These are phyloP conservation scores for Taiozyma onychis DNA, from an alignment of 1,139 yeast species.

Conservation along the genomic window DNA sequence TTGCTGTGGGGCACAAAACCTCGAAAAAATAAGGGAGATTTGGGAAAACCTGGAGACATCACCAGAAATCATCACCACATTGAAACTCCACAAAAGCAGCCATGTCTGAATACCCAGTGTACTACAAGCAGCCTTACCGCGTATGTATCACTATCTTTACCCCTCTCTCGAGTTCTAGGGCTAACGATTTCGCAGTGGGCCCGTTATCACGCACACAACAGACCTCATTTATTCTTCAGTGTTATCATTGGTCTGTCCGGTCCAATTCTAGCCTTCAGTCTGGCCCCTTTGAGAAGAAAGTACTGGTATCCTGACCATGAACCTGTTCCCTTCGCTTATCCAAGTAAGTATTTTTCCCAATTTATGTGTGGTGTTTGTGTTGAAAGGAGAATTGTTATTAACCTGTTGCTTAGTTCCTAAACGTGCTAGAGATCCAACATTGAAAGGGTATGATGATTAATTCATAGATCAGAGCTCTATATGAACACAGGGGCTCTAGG, in stretches of 20 bases:
- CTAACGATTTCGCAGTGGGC: constrained; percentile 36
- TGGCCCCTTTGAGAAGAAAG: constrained; percentile 68
- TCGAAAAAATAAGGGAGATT: not conserved
- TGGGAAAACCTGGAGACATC: not conserved
- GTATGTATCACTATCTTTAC: constrained; percentile 34
- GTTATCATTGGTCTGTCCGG: constrained; percentile 62
- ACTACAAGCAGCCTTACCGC: constrained; percentile 57
- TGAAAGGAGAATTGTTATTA: not conserved
- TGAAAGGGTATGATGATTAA: constrained; percentile 52
- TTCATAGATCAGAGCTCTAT: not conserved
- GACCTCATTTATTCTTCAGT: constrained; percentile 75
- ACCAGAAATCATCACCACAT: not conserved
- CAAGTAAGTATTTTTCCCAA: constrained; percentile 28
- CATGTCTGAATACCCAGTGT: constrained; percentile 41
- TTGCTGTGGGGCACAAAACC: not conserved
- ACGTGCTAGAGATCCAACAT: constrained; percentile 43
- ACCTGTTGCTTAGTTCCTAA: constrained; percentile 34
- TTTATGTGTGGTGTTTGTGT: not conserved
- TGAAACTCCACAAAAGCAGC: not conserved
- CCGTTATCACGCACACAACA: constrained; percentile 73
- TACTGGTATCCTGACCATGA: constrained; percentile 62
- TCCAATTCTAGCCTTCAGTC: constrained; percentile 53
- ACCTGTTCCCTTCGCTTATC: constrained; percentile 66
- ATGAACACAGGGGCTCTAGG: not conserved
- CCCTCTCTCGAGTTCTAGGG: constrained; percentile 27